phyloP scores from a whole-genome alignment of 192 early-diverging fungal genomes.

The Oehlia diaphana region DNA sequence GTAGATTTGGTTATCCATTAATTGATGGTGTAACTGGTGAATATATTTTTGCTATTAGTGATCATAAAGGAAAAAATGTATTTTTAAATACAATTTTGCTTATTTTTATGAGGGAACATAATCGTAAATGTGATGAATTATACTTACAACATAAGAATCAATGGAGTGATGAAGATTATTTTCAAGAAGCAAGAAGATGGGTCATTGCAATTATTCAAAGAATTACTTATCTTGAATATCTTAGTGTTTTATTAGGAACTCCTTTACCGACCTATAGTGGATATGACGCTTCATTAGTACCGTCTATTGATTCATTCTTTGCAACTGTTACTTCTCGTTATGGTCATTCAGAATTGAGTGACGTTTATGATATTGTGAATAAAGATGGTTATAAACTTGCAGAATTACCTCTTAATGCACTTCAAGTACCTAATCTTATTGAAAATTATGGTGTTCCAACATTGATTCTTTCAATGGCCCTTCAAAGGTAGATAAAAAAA shows the following conservation, averaged over 20 bases:
- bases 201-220: slow-evolving; percentile 6
- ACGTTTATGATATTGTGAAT: slow-evolving; percentile 18
- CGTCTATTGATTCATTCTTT: slow-evolving; percentile 13
- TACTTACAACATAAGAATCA: not conserved
- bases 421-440: not conserved
- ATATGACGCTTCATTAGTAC: not conserved
- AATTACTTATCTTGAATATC: not conserved
- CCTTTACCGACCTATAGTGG: not conserved
- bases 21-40: not conserved
- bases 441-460: slow-evolving; percentile 15
- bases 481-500: not conserved
- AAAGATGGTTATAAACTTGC: not conserved
- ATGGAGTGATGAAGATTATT: slow-evolving; percentile 12
- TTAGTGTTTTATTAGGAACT: not conserved
- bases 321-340: not conserved
- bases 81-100: not conserved
- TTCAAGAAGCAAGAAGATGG: slow-evolving; percentile 26
- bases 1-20: not conserved
- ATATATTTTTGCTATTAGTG: not conserved
- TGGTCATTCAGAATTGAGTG: slow-evolving; percentile 6
- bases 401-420: not conserved
- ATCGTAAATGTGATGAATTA: slow-evolving; percentile 17
- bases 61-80: not conserved
- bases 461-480: slow-evolving; percentile 9
- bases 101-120: slow-evolving; percentile 16